These are phyloP conservation scores for Penicillium sp. DNA, from an alignment of 2,329 filamentous ascomycete genomes.

Conservation along the genomic window DNA sequence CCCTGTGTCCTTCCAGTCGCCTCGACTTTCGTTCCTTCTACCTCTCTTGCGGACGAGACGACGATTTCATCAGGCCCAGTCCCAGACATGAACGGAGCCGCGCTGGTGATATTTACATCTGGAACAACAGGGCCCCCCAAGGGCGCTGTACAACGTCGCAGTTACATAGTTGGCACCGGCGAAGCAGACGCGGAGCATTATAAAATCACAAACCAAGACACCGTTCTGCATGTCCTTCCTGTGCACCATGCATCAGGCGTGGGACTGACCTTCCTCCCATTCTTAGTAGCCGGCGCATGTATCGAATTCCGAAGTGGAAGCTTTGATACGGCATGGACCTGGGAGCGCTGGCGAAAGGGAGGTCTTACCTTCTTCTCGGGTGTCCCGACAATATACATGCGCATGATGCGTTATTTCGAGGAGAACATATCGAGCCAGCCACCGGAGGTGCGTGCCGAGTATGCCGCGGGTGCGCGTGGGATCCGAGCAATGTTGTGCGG, in stretches of 20 bases:
- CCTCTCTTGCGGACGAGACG: constrained; percentile 17
- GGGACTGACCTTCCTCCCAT: constrained; percentile 46
- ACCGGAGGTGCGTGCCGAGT: constrained; percentile 30
- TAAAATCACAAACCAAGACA: constrained; percentile 31
- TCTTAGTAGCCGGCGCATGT: constrained; percentile 46
- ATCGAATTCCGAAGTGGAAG: constrained; percentile 48
- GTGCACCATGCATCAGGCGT: constrained; percentile 51
- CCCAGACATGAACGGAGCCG: constrained; percentile 33
- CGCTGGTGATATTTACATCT: constrained; percentile 41
- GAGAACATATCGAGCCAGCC: constrained; percentile 30
- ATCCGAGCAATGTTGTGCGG: constrained; percentile 31
- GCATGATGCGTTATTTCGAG: constrained; percentile 47
- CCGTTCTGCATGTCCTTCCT: constrained; percentile 48
- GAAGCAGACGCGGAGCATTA: constrained; percentile 40
- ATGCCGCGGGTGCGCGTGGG: constrained; percentile 41
- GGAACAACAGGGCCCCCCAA: constrained; percentile 40
- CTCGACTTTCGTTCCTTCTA: constrained; percentile 13
- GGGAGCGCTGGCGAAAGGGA: constrained; percentile 46
- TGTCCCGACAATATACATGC: constrained; percentile 52
- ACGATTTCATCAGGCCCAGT: constrained; percentile 32
- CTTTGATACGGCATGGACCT: constrained; percentile 45
- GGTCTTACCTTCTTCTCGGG: constrained; percentile 49
- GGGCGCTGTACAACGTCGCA: constrained; percentile 42
- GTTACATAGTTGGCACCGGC: constrained; percentile 29
- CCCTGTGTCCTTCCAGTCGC: constrained; percentile 27